phyloP scores from a whole-genome alignment of 768 basidiomycete species.

The Psilocybe subaeruginosa region DNA sequence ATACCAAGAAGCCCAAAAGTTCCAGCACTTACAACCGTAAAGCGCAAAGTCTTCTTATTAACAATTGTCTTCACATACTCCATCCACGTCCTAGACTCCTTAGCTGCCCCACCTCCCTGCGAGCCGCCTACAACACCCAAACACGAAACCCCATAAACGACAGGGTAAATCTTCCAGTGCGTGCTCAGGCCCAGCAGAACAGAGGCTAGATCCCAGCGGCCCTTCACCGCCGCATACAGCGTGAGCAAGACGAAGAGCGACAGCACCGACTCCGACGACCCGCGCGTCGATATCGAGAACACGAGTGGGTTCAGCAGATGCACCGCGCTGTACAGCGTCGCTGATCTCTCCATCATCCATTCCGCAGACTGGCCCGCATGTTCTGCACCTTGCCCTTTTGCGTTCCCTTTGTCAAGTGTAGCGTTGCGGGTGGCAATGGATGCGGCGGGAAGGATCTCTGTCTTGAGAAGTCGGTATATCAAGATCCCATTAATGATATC shows the following conservation, averaged over 20 bases:
- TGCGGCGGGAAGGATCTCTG: slow-evolving; percentile 43
- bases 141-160: slow-evolving; percentile 86
- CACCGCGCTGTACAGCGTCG: slow-evolving; percentile 62
- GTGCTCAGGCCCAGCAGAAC: slow-evolving; percentile 79
- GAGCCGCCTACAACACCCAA: slow-evolving; percentile 51
- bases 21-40: slow-evolving; percentile 67
- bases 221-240: slow-evolving; percentile 60
- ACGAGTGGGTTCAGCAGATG: slow-evolving; percentile 95
- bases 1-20: slow-evolving; percentile 68
- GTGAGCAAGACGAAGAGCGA: slow-evolving; percentile 77
- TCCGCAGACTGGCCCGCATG: slow-evolving; percentile 8
- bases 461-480: slow-evolving; percentile 64
- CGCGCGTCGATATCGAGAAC: slow-evolving; percentile 95
- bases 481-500: slow-evolving; percentile 81
- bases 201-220: slow-evolving; percentile 68
- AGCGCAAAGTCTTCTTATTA: slow-evolving; percentile 59
- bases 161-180: slow-evolving; percentile 97
- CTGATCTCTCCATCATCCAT: slow-evolving; percentile 30
- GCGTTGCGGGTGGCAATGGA: neutral
- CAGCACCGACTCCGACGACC: slow-evolving; percentile 91
- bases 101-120: neutral
- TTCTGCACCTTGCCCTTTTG: slow-evolving; percentile 1
- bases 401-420: neutral
- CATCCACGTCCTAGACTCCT: slow-evolving; percentile 15
- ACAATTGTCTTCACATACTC: slow-evolving; percentile 44